These are phyloP conservation scores for Euphorbia schlechtendalii DNA, from an alignment of 441 rosid genomes.

Conservation along the genomic window DNA sequence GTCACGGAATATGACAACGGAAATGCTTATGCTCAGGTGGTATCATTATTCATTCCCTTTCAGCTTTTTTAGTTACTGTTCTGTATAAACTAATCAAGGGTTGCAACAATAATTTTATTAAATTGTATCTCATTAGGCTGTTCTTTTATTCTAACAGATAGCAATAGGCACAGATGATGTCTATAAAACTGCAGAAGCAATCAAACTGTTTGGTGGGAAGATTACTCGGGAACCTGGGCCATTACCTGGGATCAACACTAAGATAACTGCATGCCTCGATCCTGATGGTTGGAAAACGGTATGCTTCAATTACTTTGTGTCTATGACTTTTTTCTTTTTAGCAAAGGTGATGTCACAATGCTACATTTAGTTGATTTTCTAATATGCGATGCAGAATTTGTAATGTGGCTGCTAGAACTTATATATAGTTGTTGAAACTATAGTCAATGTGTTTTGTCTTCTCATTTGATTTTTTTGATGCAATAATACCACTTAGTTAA, in stretches of 20 bases:
- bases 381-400: too few relatives aligned
- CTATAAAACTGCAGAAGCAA: constrained; percentile 79
- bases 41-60: constrained; percentile 7
- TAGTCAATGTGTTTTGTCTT: too few relatives aligned
- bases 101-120: neutral
- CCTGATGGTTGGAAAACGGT: constrained; percentile 98
- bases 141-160: constrained; percentile 40
- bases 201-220: constrained; percentile 69
- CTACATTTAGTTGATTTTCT: neutral
- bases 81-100: neutral
- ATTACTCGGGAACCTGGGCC: constrained; percentile 84
- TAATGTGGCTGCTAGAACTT: neutral
- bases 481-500: too few relatives aligned
- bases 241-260: constrained; percentile 81
- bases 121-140: constrained; percentile 8
- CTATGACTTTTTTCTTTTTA: neutral
- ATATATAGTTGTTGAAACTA: too few relatives aligned
- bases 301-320: constrained; percentile 20
- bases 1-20: constrained; percentile 86
- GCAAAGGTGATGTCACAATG: neutral
- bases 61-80: neutral
- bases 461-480: too few relatives aligned
- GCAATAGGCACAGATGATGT: constrained; percentile 95
- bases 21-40: constrained; percentile 87
- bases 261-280: constrained; percentile 92